Evolutionary conservation across 2,329 filamentous ascomycete species (phyloP).

Genomic region (Epichloe hybrida): DNA sequence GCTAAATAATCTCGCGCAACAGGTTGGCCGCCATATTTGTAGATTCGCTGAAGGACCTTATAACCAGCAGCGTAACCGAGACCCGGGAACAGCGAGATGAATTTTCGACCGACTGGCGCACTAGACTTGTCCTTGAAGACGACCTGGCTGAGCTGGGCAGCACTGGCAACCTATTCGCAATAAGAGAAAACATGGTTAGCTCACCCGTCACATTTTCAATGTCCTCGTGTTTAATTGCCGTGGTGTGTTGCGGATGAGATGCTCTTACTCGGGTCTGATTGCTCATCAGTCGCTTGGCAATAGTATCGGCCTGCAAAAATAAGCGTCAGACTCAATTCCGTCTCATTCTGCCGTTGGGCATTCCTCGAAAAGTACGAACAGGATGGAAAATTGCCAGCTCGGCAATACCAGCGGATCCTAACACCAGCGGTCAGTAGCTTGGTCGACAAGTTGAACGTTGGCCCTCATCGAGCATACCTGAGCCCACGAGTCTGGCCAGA

Average conservation of each 20-base stretch:
- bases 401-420: conserved; percentile 84
- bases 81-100: conserved; percentile 91
- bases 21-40: conserved; percentile 97
- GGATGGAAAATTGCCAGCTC: conserved; percentile 90
- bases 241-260: not conserved
- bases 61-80: conserved; percentile 95
- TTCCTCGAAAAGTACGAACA: conserved; percentile 32
- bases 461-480: conserved; percentile 44
- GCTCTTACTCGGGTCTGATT: conserved; percentile 58
- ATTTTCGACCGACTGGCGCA: conserved; percentile 60
- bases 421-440: conserved; percentile 10
- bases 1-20: conserved; percentile 83
- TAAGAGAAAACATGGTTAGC: conserved; percentile 1
- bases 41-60: conserved; percentile 92
- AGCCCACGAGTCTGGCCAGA: conserved; percentile 75
- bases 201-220: conserved; percentile 8
- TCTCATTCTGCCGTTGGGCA: not conserved
- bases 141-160: conserved; percentile 65
- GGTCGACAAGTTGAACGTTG: not conserved
- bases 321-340: not conserved
- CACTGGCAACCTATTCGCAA: conserved; percentile 17
- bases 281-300: conserved; percentile 98
- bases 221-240: not conserved
- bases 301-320: conserved; percentile 69
- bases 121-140: conserved; percentile 83